A percentile compares a stretch with the other conserved stretches of the same genome.
Conservation (phyloP, 2,329 filamentous ascomycete species). For the Penicillium paneum region DNA sequence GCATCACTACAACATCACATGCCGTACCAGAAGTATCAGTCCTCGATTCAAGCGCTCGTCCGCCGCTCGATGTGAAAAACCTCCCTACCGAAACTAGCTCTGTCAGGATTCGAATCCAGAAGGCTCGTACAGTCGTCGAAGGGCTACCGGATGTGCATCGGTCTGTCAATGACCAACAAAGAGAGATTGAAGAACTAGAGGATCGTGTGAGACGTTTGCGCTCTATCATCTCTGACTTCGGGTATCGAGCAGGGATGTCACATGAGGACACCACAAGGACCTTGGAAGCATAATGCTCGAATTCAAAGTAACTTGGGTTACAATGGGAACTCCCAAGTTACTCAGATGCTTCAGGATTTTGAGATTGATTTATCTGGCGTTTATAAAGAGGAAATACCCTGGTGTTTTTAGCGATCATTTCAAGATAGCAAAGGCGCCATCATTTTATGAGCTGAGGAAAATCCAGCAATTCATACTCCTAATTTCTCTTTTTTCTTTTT, state of each 20-base stretch:
- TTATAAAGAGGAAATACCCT: conserved; percentile 9
- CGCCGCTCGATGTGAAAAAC: conserved; percentile 66
- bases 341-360: neutral
- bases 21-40: conserved; percentile 25
- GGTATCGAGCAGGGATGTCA: conserved; percentile 27
- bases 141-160: conserved; percentile 45
- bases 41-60: conserved; percentile 29
- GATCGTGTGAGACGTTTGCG: conserved; percentile 39
- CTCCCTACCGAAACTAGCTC: conserved; percentile 73
- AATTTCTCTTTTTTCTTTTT: neutral
- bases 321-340: neutral
- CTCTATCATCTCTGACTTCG: conserved; percentile 43
- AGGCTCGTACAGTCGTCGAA: conserved; percentile 58
- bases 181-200: conserved; percentile 44
- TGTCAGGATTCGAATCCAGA: conserved; percentile 79
- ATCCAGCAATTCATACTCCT: neutral
- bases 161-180: conserved; percentile 44
- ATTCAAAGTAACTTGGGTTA: no score
- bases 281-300: neutral
- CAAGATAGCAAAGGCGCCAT: neutral
- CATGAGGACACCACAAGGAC: conserved; percentile 1
- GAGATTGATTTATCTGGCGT: conserved; percentile 1
- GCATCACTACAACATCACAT: conserved; percentile 24
- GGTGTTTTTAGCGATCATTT: conserved; percentile 4
- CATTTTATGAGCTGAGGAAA: neutral